Evolutionary conservation across 179 eudicot species (phyloP), one percentile per base, ranked within the genome.

Genomic region (Spergularia azorica): DNA sequence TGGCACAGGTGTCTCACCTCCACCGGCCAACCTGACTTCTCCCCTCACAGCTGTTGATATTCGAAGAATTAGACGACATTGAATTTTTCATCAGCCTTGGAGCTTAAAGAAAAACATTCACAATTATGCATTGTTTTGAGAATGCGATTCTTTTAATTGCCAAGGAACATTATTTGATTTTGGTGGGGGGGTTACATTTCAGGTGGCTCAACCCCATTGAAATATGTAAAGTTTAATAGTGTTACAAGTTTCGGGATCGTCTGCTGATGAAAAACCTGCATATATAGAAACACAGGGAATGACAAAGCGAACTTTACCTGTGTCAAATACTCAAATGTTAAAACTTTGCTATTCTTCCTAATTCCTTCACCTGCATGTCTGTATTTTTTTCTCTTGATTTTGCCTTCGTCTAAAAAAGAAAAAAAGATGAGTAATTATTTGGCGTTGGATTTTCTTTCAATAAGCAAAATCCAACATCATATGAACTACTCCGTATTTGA

Each of bases 1-100:
- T 87, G 89, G 89, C 89, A 87, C 46, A 63, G 89, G 38, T 87
- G 89, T 64, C 86, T 87, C 70, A 87, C 89, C 60, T 84, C 89
- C 69, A 87, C 88, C 0, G 88, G 89, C 36, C 89, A 87, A 72
- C 89, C 89, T 7, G 89, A 87, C 73, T 87, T 87, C 86, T 82
- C 84, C 0, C 88, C 88, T 26, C 59, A 64, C 51, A 73, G 56
- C 32, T 54, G 66, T 67, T 77, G 75, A 81, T 60, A 70, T 26
- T 32, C 12, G 6, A 38, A 46, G 9, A 9, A 46, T 46, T 46
- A 46, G 50, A 6, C 50, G 50, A 46, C 50, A 46, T 26, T 16
- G 17, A n/a, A 46, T 67, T 1, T 67, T 5, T 13, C 62, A 43
- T 2, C 71, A 67, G n/a, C 48, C 54, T 46, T 46, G 52, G 11